These are phyloP conservation scores for Pyricularia sp. DNA, from an alignment of 2,329 filamentous ascomycete species.

Conservation along the genomic window DNA sequence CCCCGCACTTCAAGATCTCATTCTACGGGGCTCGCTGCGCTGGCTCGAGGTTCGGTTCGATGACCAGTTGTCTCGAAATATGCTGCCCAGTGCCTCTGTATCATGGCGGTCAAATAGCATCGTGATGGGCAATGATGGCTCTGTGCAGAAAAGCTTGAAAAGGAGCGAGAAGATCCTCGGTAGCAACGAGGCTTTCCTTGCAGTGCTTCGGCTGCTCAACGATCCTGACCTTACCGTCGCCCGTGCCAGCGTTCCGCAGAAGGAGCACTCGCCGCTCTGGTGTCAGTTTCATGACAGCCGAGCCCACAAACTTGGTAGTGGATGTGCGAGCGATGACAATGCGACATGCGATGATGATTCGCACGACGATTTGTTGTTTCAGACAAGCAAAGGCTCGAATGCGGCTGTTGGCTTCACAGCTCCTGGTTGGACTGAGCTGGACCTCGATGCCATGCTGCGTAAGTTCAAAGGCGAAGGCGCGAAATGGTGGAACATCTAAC, in stretches of 20 bases:
- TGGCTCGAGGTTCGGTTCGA: constrained; percentile 14
- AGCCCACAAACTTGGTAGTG: neutral
- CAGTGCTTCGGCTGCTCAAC: constrained; percentile 29
- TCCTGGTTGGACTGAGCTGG: neutral
- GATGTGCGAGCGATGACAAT: neutral
- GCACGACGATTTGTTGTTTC: neutral
- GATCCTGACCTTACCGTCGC: constrained; percentile 34
- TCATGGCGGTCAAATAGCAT: neutral
- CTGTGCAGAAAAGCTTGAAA: neutral
- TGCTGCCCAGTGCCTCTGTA: neutral
- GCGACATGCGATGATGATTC: neutral
- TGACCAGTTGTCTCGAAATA: constrained; percentile 3
- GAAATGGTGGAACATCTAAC: constrained; percentile 6
- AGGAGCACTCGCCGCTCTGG: constrained; percentile 26
- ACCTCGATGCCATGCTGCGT: neutral
- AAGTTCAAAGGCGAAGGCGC: neutral
- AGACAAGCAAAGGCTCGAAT: neutral
- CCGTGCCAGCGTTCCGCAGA: constrained; percentile 25
- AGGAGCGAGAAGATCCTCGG: neutral
- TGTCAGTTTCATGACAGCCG: constrained; percentile 28
- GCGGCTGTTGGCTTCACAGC: neutral
- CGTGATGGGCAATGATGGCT: neutral
- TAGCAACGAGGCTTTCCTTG: constrained; percentile 13
- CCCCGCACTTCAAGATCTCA: constrained; percentile 16
- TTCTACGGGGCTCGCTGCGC: constrained; percentile 15